phyloP scores from a whole-genome alignment of 805 yeast species.

The Naumovozyma castellii region DNA sequence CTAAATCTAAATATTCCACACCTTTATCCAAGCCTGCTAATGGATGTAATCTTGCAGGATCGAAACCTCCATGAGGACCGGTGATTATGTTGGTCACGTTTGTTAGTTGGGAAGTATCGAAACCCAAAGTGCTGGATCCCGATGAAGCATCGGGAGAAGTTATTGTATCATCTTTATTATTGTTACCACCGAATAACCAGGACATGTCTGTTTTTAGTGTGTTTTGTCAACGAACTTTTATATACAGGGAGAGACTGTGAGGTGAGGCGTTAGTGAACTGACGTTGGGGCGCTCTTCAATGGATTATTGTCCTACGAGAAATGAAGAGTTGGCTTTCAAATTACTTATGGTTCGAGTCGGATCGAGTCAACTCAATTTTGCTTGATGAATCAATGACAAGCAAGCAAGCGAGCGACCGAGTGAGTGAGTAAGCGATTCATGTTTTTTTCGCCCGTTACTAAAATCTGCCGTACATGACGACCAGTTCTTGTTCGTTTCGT shows the following conservation, averaged over 20 bases:
- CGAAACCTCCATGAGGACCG: slow-evolving; percentile 44
- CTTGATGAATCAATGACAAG: background rate
- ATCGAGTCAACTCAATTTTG: background rate
- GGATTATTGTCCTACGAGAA: too few species aligned
- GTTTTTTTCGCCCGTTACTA: background rate
- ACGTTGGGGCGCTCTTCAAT: too few species aligned
- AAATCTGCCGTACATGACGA: background rate
- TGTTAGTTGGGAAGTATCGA: slow-evolving; percentile 21
- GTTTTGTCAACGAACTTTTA: too few species aligned
- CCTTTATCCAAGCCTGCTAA: slow-evolving; percentile 86
- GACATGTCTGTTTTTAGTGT: background rate
- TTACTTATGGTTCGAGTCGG: too few species aligned
- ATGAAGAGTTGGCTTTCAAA: too few species aligned
- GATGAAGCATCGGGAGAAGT: background rate
- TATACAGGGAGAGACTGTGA: too few species aligned
- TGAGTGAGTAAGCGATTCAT: background rate
- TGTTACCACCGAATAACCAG: background rate
- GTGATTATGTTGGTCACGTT: slow-evolving; percentile 56
- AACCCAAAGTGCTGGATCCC: background rate
- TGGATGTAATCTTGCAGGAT: slow-evolving; percentile 73
- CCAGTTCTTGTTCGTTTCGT: background rate
- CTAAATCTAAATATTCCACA: slow-evolving; percentile 82
- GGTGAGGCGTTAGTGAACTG: too few species aligned
- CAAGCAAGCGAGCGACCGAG: background rate
- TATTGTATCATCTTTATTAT: background rate